Percentiles rank a stretch among this genome's conserved stretches.
phyloP scores from a whole-genome alignment of 352 stramenopile genomes.

The Phytopythium boreale region DNA sequence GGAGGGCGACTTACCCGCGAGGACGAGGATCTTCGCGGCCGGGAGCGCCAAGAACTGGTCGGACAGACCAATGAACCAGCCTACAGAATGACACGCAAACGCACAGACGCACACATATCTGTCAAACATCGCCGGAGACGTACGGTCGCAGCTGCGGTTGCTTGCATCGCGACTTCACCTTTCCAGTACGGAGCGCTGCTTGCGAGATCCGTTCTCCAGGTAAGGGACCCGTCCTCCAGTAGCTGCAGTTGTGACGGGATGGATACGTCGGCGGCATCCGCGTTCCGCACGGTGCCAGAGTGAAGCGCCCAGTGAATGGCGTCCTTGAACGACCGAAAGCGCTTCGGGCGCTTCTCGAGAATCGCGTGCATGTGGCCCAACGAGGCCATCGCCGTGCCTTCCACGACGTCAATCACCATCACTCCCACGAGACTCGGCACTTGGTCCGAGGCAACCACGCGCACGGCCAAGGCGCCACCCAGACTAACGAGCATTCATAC shows the following conservation, averaged over 20 bases:
- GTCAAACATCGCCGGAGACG: too few species aligned
- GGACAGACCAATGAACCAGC: constrained; percentile 83
- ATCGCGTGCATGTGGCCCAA: constrained; percentile 84
- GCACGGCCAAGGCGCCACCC: constrained; percentile 77
- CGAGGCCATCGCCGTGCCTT: constrained; percentile 84
- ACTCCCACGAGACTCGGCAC: constrained; percentile 69
- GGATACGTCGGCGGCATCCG: constrained; percentile 66
- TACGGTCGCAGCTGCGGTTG: not conserved
- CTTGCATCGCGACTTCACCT: constrained; percentile 23
- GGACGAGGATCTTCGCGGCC: constrained; percentile 77
- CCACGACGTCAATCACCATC: constrained; percentile 89
- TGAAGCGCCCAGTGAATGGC: constrained; percentile 81
- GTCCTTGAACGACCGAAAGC: constrained; percentile 66
- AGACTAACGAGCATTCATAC: constrained; percentile 49
- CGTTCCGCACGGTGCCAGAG: constrained; percentile 72
- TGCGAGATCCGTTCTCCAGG: constrained; percentile 78
- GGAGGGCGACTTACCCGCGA: constrained; percentile 44
- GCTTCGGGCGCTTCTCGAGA: constrained; percentile 59
- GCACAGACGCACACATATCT: not conserved
- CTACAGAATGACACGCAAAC: constrained; percentile 26
- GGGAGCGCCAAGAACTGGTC: constrained; percentile 81
- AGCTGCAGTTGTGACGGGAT: constrained; percentile 76
- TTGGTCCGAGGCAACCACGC: constrained; percentile 53
- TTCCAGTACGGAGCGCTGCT: constrained; percentile 76
- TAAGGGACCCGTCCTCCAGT: constrained; percentile 43